Base-by-base conservation (phyloP, 345 rosid species). In the Kandelia obovata region DNA sequence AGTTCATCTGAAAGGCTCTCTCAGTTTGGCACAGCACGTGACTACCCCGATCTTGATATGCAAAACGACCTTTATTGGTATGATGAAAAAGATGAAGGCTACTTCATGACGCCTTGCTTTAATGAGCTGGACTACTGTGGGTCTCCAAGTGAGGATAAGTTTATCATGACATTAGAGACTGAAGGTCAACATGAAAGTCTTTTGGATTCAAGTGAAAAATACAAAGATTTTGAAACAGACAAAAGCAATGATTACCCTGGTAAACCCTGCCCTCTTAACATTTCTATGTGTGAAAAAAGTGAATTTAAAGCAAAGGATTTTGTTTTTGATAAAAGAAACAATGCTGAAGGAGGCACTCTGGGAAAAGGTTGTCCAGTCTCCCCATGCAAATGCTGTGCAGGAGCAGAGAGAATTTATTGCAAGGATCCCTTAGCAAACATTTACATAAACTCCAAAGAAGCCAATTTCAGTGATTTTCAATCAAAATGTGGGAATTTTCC, bases 11-110 rank as follows among this genome's bases (percentile, higher is more conserved):
- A 81, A 63, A 77, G 83, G 31, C 72, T 84, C 77, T 87, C 99
- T 71, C 89, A 92, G 57, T 95, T 95, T 71, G 97, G 88, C 20
- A 92, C 99, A 0, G 96, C 99, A 19, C 89, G 96, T 0, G 86
- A 89, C 23, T 91, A 89, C 68, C 83, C 83, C 1, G 97, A 88
- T 78, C 74, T 72, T 7, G 90, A 86, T 60, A 71, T 80, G 79
- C 92, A 87, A 81, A 85, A 84, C 62, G 96, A 88, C 81, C 68
- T 80, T 31, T 78, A 73, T 72, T 82, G 83, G 78, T 71, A 80
- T 5, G 88, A 88, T 28, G 90, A 86, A 58, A 85, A 80, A 78
- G 90, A 83, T 31, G 96, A 85, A 27, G 92, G 89, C 28, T 67
- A 78, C 74, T 88, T 89, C 76, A 62, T 89, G 96, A 89, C 86